Conservation (phyloP, 2,329 filamentous ascomycete species). For the Colletotrichum brevisporum region DNA sequence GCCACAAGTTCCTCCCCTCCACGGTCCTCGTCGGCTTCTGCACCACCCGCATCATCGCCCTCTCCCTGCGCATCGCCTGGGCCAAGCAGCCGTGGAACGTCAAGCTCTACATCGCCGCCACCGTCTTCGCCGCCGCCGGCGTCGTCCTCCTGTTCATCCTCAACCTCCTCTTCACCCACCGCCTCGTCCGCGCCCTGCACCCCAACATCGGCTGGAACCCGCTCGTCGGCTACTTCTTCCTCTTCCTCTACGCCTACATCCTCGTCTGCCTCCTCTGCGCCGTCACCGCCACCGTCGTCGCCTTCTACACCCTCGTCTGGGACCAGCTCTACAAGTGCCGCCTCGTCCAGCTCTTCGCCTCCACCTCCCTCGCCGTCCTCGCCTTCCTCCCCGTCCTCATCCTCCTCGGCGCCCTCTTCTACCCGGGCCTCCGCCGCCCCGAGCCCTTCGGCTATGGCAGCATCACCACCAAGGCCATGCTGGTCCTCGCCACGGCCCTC, state of each 20-base stretch:
- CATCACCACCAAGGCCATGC: conserved; percentile 75
- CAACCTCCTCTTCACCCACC: conserved; percentile 83
- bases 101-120: conserved; percentile 69
- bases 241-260: conserved; percentile 71
- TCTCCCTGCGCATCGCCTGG: conserved; percentile 68
- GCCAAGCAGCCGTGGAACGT: conserved; percentile 57
- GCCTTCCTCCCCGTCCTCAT: conserved; percentile 75
- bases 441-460: conserved; percentile 72
- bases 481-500: conserved; percentile 71
- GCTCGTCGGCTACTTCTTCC: conserved; percentile 66
- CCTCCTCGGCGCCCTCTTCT: conserved; percentile 56
- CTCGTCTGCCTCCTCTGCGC: conserved; percentile 74
- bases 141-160: conserved; percentile 82
- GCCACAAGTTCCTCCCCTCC: conserved; percentile 73
- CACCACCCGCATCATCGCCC: conserved; percentile 66
- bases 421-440: conserved; percentile 57
- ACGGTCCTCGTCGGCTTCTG: conserved; percentile 71
- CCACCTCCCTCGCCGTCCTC: conserved; percentile 74
- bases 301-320: conserved; percentile 74
- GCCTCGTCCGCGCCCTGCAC: conserved; percentile 81
- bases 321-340: conserved; percentile 67
- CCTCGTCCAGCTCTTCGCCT: conserved; percentile 74
- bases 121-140: conserved; percentile 80
- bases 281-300: conserved; percentile 74
- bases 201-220: conserved; percentile 79